Evolutionary conservation across 495 filamentous ascomycete genomes (phyloP), one percentile per base, ranked within the genome.

Genomic region (Penicillium samsonianum): DNA sequence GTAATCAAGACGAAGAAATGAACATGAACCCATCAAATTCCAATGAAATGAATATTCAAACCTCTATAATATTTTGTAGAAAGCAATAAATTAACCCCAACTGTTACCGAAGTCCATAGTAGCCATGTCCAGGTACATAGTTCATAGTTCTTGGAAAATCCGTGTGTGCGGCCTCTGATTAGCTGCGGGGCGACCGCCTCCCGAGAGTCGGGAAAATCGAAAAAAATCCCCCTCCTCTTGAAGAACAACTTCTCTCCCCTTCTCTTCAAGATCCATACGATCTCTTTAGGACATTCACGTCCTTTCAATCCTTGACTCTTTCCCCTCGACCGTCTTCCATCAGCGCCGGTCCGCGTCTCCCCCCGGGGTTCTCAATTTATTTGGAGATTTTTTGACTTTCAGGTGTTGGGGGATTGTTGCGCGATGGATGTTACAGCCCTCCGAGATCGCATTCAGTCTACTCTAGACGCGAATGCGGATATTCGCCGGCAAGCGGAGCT

Each of bases 401-500:
- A 67, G 65, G 67, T 68, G 68, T 61, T 61, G 62, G 70, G 72
- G 73, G 58, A 61, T 53, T 65, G 68, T 65, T 70, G 64, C 67
- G 73, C 70, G 64, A 97, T 98, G 94, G 92, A 97, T 82, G 89
- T 87, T 72, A 82, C 84, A 72, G 85, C 85, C 68, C 83, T 98
- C 68, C 83, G 92, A 76, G 86, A 85, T 80, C 90, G 91, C 73
- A 91, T 98, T 73, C 83, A 87, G 70, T 88, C 88, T 67, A 97
- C 91, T 46, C 84, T 97, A 65, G 87, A 90, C 64, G 71, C 89
- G 60, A 90, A 98, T 80, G 86, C 90, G 63, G 90, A 94, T 64
- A 85, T 80, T 72, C 84, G 94, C 67, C 85, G 86, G 63, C 86
- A 90, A 71, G 94, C 92, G 57, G 95, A 98, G 79, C 75, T 92